Base-by-base conservation (phyloP, 1,284 basidiomycete genomes). In the Omphalotus olearius region DNA sequence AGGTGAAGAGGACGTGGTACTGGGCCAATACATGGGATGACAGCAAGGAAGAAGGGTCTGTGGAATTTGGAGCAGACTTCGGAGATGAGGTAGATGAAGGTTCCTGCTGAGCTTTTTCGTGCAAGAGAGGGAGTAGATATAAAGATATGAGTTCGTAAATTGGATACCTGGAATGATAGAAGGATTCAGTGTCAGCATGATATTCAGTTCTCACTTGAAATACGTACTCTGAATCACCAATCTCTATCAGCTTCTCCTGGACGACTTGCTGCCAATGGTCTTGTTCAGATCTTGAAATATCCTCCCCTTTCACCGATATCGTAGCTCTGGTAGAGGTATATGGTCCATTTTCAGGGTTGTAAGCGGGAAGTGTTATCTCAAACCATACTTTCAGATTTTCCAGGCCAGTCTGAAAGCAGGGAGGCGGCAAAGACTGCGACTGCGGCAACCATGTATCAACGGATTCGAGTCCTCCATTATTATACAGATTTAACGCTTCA, bases 1-100 rank as follows among this genome's bases (percentile, higher is more conserved):
- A 88, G 4, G 81, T 84, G 51, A 89, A 73, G 5, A 89, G 75
- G 23, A 78, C 78, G 62, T 89, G 86, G 55, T 76, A 80, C 26
- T 23, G 23, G 23, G 23, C 5, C 23, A 51, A 51, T 7, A 46
- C 41, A 25, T 53, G 47, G 7, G 26, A 35, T 20, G 39, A 10
- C 25, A 54, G 23, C 17, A 20, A 16, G 40, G 23, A 40, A 45
- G 35, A 39, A 45, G 18, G 35, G 47, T 25, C 17, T 43, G 17
- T 4, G 10, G 30, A 9, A 9, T 41, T 40, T 49, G 38, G 28
- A 6, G 17, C 0, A 25, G 14, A 26, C 16, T 43, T 18, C 20
- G 23, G 17, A 38, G 38, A 37, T 16, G 13, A 0, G 13, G n/a
- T 35, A 37, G 17, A 18, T 16, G 40, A 41, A 47, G 20, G n/a